A percentile compares a stretch with the other conserved stretches of the same genome.
Evolutionary conservation across 2,329 filamentous ascomycete species (phyloP).

Genomic region (Colletotrichum neosansevieriae): DNA sequence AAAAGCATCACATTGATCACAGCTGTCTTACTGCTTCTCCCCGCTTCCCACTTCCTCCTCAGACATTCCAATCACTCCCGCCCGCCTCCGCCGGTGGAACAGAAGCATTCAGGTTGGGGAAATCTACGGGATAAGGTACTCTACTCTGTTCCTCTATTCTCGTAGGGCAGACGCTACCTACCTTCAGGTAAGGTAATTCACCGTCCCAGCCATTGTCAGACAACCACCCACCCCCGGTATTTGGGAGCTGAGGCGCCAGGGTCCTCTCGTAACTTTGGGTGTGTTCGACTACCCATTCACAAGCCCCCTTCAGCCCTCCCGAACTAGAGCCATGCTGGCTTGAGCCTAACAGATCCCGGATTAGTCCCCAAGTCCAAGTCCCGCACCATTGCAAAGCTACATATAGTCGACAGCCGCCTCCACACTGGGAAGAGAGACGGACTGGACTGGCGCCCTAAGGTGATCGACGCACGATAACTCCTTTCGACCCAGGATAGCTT

Average conservation of each 20-base stretch:
- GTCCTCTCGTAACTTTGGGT: slow-evolving; percentile 33
- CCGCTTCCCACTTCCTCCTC: slow-evolving; percentile 18
- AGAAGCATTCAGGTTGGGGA: slow-evolving; percentile 1
- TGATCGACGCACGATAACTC: slow-evolving; percentile 41
- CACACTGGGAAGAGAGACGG: slow-evolving; percentile 30
- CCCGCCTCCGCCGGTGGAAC: slow-evolving; percentile 4
- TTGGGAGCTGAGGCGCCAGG: slow-evolving; percentile 39
- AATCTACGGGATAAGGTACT: neutral
- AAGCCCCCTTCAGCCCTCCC: slow-evolving; percentile 53
- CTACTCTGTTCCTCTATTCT: neutral
- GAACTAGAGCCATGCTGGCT: slow-evolving; percentile 50
- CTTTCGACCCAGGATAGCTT: slow-evolving; percentile 39
- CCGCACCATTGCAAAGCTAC: slow-evolving; percentile 40
- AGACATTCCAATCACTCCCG: slow-evolving; percentile 28
- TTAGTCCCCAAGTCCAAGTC: slow-evolving; percentile 42
- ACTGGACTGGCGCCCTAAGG: slow-evolving; percentile 35
- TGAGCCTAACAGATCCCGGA: slow-evolving; percentile 48
- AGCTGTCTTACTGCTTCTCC: slow-evolving; percentile 32
- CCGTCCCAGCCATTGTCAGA: slow-evolving; percentile 26
- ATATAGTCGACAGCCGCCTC: slow-evolving; percentile 41
- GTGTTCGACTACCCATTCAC: slow-evolving; percentile 34
- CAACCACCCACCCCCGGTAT: slow-evolving; percentile 35
- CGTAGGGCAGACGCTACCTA: slow-evolving; percentile 31
- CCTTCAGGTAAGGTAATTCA: neutral
- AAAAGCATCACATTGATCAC: slow-evolving; percentile 32